Conservation (phyloP, 2,329 filamentous ascomycete genomes). For the Neonectria punicea region DNA sequence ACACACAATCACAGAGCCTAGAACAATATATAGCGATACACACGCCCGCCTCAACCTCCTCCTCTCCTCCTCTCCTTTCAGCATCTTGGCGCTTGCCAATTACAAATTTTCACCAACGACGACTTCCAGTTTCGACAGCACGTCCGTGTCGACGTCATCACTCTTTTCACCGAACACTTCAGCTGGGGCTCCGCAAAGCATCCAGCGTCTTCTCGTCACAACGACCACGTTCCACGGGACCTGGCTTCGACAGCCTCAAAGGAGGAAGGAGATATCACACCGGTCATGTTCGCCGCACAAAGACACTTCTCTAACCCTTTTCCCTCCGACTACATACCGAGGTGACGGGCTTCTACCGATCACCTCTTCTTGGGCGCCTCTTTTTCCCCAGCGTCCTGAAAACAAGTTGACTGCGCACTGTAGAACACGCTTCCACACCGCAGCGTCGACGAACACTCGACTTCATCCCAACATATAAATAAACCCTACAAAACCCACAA, state of each 20-base stretch:
- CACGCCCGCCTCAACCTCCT: constrained; percentile 43
- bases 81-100: constrained; percentile 54
- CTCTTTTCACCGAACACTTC: constrained; percentile 35
- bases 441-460: constrained; percentile 35
- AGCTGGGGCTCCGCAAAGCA: constrained; percentile 43
- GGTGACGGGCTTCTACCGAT: constrained; percentile 64
- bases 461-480: constrained; percentile 25
- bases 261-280: constrained; percentile 49
- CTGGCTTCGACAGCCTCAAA: constrained; percentile 45
- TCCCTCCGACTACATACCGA: constrained; percentile 70
- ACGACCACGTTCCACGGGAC: constrained; percentile 43
- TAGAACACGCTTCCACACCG: constrained; percentile 28
- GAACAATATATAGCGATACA: constrained; percentile 48
- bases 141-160: constrained; percentile 45
- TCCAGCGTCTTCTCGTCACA: constrained; percentile 44
- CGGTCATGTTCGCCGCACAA: constrained; percentile 67
- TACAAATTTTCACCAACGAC: constrained; percentile 37
- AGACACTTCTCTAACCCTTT: constrained; percentile 64
- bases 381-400: constrained; percentile 36
- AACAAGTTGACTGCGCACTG: constrained; percentile 35
- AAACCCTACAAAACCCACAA: constrained; percentile 49
- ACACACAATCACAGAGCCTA: constrained; percentile 37
- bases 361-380: constrained; percentile 59
- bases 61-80: constrained; percentile 43
- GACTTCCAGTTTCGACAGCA: constrained; percentile 32